A percentile compares a stretch with the other conserved stretches of the same genome.
Evolutionary conservation across 495 filamentous ascomycete species (phyloP).

Genomic region (Evernia prunastri): DNA sequence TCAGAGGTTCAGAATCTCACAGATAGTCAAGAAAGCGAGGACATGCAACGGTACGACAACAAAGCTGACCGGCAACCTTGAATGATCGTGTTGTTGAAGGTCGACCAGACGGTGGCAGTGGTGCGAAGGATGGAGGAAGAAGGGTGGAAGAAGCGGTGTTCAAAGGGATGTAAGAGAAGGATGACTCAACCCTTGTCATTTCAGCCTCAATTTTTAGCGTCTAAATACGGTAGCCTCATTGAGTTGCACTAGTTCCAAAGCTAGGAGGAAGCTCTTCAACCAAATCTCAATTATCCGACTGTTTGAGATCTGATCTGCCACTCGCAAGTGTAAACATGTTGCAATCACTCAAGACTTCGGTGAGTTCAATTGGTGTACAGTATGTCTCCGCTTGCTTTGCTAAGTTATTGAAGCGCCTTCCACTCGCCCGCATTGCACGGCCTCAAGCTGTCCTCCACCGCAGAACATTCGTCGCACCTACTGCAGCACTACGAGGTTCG

Average conservation of each 20-base stretch:
- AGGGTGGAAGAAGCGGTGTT: background rate
- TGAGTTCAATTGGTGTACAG: conserved; percentile 35
- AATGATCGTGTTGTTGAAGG: conserved; percentile 18
- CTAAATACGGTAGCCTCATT: no score
- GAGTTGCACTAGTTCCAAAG: background rate
- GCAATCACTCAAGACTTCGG: conserved; percentile 51
- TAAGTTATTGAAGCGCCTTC: conserved; percentile 59
- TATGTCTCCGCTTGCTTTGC: conserved; percentile 20
- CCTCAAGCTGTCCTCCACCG: conserved; percentile 60
- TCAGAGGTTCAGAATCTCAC: conserved; percentile 25
- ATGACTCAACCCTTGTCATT: conserved; percentile 9
- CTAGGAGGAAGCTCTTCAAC: background rate
- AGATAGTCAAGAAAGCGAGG: conserved; percentile 29
- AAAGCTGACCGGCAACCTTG: conserved; percentile 26
- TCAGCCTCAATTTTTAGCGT: conserved; percentile 4
- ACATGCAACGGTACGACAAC: conserved; percentile 12
- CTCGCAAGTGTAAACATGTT: conserved; percentile 44
- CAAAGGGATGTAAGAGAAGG: background rate
- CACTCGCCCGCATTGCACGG: conserved; percentile 69
- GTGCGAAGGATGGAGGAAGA: conserved; percentile 13
- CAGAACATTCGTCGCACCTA: conserved; percentile 77
- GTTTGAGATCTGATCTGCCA: background rate
- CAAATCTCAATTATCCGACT: background rate
- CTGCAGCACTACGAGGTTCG: conserved; percentile 67
- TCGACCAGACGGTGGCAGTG: conserved; percentile 22